These are phyloP conservation scores for Rhizophagus prolifer DNA, from an alignment of 192 early-diverging fungal species.

Conservation along the genomic window DNA sequence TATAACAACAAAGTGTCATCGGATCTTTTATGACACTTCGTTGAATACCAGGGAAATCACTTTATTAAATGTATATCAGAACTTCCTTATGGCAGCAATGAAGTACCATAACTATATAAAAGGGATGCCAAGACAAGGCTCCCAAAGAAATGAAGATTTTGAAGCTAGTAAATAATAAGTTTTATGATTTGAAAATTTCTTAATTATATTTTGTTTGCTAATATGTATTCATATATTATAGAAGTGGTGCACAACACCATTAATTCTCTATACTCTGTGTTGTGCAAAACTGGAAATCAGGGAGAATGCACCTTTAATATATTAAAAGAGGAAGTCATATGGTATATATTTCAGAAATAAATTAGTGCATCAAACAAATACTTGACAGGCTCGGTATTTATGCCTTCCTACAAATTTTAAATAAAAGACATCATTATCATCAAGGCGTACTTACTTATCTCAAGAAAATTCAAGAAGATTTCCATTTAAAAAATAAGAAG, in stretches of 20 bases:
- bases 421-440: not conserved
- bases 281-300: not conserved
- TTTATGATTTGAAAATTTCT: not conserved
- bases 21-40: slow-evolving; percentile 61
- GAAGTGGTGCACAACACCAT: not conserved
- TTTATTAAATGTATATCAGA: slow-evolving; percentile 78
- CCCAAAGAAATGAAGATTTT: not conserved
- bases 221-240: not conserved
- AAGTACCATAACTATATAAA: slow-evolving; percentile 38
- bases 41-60: slow-evolving; percentile 63
- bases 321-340: not conserved
- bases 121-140: not conserved
- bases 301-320: not conserved
- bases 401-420: not conserved
- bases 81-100: slow-evolving; percentile 69
- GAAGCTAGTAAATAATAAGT: not conserved
- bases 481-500: not conserved
- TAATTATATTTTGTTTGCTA: not conserved
- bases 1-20: slow-evolving; percentile 61
- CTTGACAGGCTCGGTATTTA: not conserved
- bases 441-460: not conserved
- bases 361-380: too few species aligned
- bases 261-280: not conserved
- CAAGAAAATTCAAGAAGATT: not conserved
- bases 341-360: not conserved